Evolutionary conservation across 2,329 filamentous ascomycete species (phyloP).

Genomic region (Aulographum hederae): DNA sequence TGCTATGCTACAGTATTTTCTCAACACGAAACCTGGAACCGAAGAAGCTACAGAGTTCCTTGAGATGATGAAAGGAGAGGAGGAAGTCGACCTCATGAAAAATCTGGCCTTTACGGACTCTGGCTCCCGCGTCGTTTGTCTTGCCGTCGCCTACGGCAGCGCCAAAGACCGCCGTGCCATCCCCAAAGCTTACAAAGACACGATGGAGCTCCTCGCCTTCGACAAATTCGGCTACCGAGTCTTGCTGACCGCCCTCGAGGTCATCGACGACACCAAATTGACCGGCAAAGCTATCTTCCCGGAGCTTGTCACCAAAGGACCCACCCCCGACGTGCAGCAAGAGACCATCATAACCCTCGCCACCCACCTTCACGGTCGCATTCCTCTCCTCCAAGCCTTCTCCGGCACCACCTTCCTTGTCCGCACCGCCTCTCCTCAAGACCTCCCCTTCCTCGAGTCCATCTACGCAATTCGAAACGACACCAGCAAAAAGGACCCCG

Average conservation of each 20-base stretch:
- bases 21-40: constrained; percentile 57
- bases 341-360: constrained; percentile 46
- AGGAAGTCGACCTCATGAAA: constrained; percentile 56
- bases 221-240: constrained; percentile 65
- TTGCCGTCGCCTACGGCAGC: constrained; percentile 65
- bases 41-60: constrained; percentile 76
- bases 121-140: constrained; percentile 62
- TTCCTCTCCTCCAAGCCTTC: constrained; percentile 65
- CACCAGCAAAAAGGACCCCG: constrained; percentile 86
- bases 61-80: constrained; percentile 50
- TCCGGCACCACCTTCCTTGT: constrained; percentile 44
- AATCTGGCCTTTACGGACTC: constrained; percentile 93
- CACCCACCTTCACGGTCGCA: constrained; percentile 45
- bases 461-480: constrained; percentile 60
- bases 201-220: constrained; percentile 65
- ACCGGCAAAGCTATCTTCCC: constrained; percentile 71
- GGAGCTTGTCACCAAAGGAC: constrained; percentile 61
- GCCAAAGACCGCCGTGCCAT: constrained; percentile 90
- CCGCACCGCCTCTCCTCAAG: constrained; percentile 23
- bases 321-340: constrained; percentile 32
- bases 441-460: constrained; percentile 37
- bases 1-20: constrained; percentile 92
- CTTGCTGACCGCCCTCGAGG: constrained; percentile 71
- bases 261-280: constrained; percentile 86
- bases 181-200: constrained; percentile 78